Conservation (phyloP, 306 rosid genomes). For the Lathyrus oleraceus region DNA sequence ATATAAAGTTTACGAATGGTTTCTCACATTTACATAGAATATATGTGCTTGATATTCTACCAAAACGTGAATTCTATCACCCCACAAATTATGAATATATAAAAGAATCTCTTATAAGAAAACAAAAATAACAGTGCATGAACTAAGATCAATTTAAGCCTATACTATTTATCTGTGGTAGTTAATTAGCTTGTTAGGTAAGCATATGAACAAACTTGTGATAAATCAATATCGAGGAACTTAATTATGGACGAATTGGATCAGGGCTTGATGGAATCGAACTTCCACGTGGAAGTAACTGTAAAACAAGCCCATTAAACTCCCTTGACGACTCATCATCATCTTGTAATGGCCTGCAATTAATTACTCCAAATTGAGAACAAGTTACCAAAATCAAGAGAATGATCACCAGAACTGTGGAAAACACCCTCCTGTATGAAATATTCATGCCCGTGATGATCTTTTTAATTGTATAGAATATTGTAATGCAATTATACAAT, state of each 20-base stretch:
- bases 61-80: too few species aligned
- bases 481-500: not conserved
- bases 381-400: slow-evolving; percentile 32
- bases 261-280: not conserved
- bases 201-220: not conserved
- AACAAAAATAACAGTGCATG: not conserved
- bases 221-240: not conserved
- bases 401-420: slow-evolving; percentile 35
- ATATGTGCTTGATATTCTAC: too few species aligned
- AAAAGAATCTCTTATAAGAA: not conserved
- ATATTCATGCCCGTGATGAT: not conserved
- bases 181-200: not conserved
- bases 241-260: not conserved
- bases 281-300: slow-evolving; percentile 47
- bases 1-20: too few species aligned
- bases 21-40: too few species aligned
- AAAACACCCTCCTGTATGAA: slow-evolving; percentile 26
- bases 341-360: slow-evolving; percentile 46
- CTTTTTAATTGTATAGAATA: not conserved
- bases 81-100: not conserved
- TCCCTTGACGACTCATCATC: slow-evolving; percentile 42
- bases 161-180: too few species aligned
- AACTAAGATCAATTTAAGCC: not conserved
- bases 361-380: slow-evolving; percentile 38
- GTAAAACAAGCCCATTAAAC: slow-evolving; percentile 41